These are phyloP conservation scores for Starmera stellimalicola DNA, from an alignment of 1,139 yeast genomes.

Conservation along the genomic window DNA sequence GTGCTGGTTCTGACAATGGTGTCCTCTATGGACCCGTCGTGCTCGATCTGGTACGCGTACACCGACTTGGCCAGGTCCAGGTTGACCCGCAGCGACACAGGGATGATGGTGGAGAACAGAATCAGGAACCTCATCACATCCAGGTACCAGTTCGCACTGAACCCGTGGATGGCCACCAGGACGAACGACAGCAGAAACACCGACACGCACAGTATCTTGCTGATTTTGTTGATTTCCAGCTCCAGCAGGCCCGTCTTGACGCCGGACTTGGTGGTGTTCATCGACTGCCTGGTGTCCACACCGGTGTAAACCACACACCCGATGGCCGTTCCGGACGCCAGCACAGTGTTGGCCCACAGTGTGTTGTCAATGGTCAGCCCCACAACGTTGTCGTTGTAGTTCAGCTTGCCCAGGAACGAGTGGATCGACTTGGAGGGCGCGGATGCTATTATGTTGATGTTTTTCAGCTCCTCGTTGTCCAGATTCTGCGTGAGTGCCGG, in stretches of 20 bases:
- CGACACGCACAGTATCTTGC: constrained; percentile 81
- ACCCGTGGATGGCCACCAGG: constrained; percentile 75
- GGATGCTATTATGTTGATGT: constrained; percentile 53
- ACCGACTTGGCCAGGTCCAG: constrained; percentile 93
- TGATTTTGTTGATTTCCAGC: constrained; percentile 77
- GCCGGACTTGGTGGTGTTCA: constrained; percentile 86
- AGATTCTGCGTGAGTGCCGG: constrained; percentile 59
- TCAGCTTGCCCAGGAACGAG: constrained; percentile 63
- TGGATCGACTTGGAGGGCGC: constrained; percentile 83
- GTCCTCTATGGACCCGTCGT: constrained; percentile 68
- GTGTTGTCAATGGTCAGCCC: constrained; percentile 87
- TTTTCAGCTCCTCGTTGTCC: constrained; percentile 33
- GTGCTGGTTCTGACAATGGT: constrained; percentile 96
- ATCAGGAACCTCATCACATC: constrained; percentile 86
- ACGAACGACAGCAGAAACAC: constrained; percentile 73
- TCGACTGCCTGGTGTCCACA: constrained; percentile 82
- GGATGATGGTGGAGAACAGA: constrained; percentile 89
- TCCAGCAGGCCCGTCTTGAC: constrained; percentile 88
- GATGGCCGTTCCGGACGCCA: constrained; percentile 86
- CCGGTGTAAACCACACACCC: constrained; percentile 92
- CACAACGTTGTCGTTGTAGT: constrained; percentile 42
- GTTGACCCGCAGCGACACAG: constrained; percentile 90
- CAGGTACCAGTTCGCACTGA: constrained; percentile 73
- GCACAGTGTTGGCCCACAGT: constrained; percentile 95
- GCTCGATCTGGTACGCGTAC: constrained; percentile 91